phyloP scores from a whole-genome alignment of 345 rosid species.

The Laguncularia racemosa region DNA sequence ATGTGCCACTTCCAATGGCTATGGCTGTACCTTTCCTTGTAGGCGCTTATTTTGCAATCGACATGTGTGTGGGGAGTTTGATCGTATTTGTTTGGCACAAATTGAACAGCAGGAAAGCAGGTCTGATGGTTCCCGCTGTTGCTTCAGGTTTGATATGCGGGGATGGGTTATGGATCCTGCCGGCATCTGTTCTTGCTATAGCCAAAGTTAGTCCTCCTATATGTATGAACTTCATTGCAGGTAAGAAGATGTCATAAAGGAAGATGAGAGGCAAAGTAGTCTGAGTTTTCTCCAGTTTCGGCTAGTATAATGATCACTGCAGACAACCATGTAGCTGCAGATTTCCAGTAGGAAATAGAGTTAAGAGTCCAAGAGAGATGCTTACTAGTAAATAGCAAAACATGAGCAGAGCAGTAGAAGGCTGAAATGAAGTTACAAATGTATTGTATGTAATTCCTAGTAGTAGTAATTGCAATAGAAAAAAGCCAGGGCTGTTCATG shows the following conservation, averaged over 20 bases:
- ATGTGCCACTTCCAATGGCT: constrained; percentile 91
- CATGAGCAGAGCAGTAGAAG: too few relatives aligned
- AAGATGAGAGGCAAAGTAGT: too few relatives aligned
- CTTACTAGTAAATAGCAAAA: too few relatives aligned
- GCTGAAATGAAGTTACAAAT: too few relatives aligned
- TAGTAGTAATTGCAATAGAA: background rate
- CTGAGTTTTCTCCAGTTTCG: background rate
- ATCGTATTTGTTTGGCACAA: constrained; percentile 54
- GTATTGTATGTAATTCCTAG: too few relatives aligned
- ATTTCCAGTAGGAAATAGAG: too few relatives aligned
- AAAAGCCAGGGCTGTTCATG: background rate
- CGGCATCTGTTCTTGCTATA: constrained; percentile 68
- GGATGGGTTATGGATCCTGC: constrained; percentile 91
- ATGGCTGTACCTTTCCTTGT: constrained; percentile 97
- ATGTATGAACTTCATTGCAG: constrained; percentile 58
- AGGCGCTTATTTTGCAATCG: constrained; percentile 79
- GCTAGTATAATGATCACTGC: background rate
- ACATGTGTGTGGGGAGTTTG: constrained; percentile 71
- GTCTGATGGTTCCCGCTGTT: constrained; percentile 69
- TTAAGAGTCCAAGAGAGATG: too few relatives aligned
- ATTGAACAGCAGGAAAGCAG: constrained; percentile 39
- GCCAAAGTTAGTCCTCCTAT: constrained; percentile 69
- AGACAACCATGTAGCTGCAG: too few relatives aligned
- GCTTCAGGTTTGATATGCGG: constrained; percentile 96
- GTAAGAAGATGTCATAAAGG: background rate